Conservation (phyloP, 805 yeast species). For the Tetrapisispora iriomotensis region DNA sequence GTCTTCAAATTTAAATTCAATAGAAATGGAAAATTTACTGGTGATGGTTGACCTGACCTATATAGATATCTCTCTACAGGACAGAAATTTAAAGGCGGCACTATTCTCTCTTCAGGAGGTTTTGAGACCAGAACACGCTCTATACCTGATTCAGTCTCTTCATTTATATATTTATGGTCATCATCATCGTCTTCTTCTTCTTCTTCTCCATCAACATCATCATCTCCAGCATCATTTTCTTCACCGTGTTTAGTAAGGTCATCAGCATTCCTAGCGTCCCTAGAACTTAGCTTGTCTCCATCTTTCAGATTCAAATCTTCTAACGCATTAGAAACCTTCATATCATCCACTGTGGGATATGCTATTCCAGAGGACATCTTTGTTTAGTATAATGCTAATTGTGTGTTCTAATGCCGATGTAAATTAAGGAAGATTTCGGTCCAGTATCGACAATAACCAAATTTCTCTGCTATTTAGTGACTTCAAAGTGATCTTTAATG, state of each 20-base stretch:
- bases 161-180: slow-evolving; percentile 22
- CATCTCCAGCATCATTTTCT: slow-evolving; percentile 14
- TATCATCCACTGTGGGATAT: no score
- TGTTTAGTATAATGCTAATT: no score
- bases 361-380: no score
- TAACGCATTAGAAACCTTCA: neutral
- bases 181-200: slow-evolving; percentile 25
- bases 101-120: slow-evolving; percentile 58
- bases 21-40: slow-evolving; percentile 83
- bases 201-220: slow-evolving; percentile 21
- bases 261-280: neutral
- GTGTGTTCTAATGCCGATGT: no score
- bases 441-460: no score
- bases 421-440: no score
- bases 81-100: slow-evolving; percentile 91
- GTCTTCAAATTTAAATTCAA: slow-evolving; percentile 64
- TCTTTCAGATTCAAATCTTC: neutral
- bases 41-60: slow-evolving; percentile 89
- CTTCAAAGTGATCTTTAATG: no score
- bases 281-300: neutral
- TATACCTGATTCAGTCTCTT: slow-evolving; percentile 25
- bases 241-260: neutral
- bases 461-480: no score
- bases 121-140: slow-evolving; percentile 30
- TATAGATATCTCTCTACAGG: slow-evolving; percentile 86